These are phyloP conservation scores for Erythrophleum ivorense DNA, from an alignment of 331 rosid genomes.

Conservation along the genomic window DNA sequence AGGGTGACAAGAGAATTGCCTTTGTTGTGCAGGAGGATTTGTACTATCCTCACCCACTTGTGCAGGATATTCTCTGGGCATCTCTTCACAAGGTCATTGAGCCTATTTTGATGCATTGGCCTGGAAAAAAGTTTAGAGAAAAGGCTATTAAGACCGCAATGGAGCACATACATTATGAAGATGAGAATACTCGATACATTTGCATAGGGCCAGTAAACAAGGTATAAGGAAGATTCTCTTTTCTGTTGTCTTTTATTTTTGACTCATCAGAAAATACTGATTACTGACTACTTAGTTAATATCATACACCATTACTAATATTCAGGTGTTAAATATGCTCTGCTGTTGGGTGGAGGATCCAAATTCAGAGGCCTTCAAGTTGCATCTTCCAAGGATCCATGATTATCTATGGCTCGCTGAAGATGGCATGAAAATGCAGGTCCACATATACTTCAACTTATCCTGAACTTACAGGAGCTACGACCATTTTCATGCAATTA, in stretches of 20 bases:
- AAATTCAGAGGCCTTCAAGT: slow-evolving; percentile 86
- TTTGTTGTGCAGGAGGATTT: slow-evolving; percentile 76
- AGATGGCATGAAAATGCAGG: slow-evolving; percentile 99
- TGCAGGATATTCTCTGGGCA: slow-evolving; percentile 90
- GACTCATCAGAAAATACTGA: neutral
- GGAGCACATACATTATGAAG: slow-evolving; percentile 90
- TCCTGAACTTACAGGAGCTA: slow-evolving; percentile 36
- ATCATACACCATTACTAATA: slow-evolving; percentile 32
- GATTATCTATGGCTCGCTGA: slow-evolving; percentile 94
- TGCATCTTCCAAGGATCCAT: slow-evolving; percentile 85
- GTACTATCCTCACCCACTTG: slow-evolving; percentile 86
- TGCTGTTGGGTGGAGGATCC: slow-evolving; percentile 97
- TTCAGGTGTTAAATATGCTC: slow-evolving; percentile 91
- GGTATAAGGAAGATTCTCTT: slow-evolving; percentile 50
- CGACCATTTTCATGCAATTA: slow-evolving; percentile 33
- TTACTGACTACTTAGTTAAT: slow-evolving; percentile 23
- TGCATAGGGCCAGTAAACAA: slow-evolving; percentile 96
- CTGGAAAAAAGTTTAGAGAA: slow-evolving; percentile 82
- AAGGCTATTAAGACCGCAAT: slow-evolving; percentile 60
- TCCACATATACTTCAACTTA: slow-evolving; percentile 42
- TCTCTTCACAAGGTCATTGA: slow-evolving; percentile 73
- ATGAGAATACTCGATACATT: slow-evolving; percentile 89
- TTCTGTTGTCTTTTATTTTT: slow-evolving; percentile 13
- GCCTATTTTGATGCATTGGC: slow-evolving; percentile 83
- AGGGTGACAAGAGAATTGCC: slow-evolving; percentile 29